Base-by-base conservation (phyloP, 345 rosid species). In the Dipteronia dyeriana region DNA sequence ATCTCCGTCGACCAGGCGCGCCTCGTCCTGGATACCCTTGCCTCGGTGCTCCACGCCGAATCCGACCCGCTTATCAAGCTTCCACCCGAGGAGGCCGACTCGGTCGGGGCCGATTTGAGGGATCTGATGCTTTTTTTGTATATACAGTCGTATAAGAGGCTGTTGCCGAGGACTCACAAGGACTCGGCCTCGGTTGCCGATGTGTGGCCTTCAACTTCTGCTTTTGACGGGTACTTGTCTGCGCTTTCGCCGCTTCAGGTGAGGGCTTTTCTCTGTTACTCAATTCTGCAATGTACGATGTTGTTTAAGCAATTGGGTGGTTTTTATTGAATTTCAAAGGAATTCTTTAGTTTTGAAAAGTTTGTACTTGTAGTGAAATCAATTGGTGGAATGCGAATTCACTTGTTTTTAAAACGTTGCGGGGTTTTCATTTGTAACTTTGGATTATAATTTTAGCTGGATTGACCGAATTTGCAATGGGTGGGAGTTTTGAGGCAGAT, bases 141-240 rank as follows among this genome's bases (percentile, higher is more conserved):
- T 45, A 91, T 97, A 79, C 99, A 97, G 77, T 97, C 99, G 38
- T 97, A 94, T 76, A 97, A 94, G 90, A 92, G 86, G 87, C 76
- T 97, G 82, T 75, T 90, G 77, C 99, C 98, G 3, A 89, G 97
- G 81, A 79, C 98, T 76, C 97, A 97, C 65, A 97, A 91, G 86
- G 99, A 97, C 75, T 85, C 99, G 7, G 97, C 95, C 0, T 83
- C 99, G 3, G 96, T 97, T 20, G 97, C 98, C 5, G 99, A 97
- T 79, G 98, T 94, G 0, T 97, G 99, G 99, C 99, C 99, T 3
- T 97, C 99, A n/a, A 94, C 97, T 41, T 97, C 99, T 4, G 99
- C 99, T 29, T 97, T 97, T 76, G 99, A 97, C 70, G 98, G 98
- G 2, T 94, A 89, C 83, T 79, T 97, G 81, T 97, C 99, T 6